These are phyloP conservation scores for Diatrype stigma DNA, from an alignment of 2,329 filamentous ascomycete species.

Conservation along the genomic window DNA sequence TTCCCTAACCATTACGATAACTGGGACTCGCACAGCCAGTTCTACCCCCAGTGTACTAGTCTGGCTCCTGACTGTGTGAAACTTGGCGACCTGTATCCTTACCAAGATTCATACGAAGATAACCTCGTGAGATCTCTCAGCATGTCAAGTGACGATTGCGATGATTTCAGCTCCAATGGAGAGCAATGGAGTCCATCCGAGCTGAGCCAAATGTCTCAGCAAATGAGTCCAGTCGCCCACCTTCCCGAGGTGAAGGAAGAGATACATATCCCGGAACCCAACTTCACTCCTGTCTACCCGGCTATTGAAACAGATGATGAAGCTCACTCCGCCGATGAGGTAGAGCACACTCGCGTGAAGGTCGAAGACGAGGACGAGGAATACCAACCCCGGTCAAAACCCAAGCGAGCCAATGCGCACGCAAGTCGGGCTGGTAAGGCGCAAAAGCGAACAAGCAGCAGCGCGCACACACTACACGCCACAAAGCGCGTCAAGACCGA, in stretches of 20 bases:
- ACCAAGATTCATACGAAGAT: constrained; percentile 30
- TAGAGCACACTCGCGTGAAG: constrained; percentile 10
- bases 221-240: constrained; percentile 24
- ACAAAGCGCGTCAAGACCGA: constrained; percentile 24
- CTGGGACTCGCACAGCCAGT: constrained; percentile 20
- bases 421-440: constrained; percentile 13
- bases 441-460: constrained; percentile 19
- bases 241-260: constrained; percentile 21
- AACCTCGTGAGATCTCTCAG: constrained; percentile 22
- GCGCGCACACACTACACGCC: constrained; percentile 8
- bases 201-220: constrained; percentile 9
- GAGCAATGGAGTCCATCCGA: constrained; percentile 15
- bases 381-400: constrained; percentile 18
- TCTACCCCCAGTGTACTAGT: constrained; percentile 25
- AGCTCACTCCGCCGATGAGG: constrained; percentile 13
- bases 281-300: constrained; percentile 6
- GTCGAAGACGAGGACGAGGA: constrained; percentile 21
- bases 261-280: constrained; percentile 16
- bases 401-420: constrained; percentile 12
- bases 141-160: constrained; percentile 30
- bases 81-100: constrained; percentile 28
- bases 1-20: constrained; percentile 22
- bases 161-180: constrained; percentile 19
- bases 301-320: constrained; percentile 16
- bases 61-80: constrained; percentile 31